Percentiles rank a stretch among this genome's conserved stretches.
Conservation (phyloP, 352 stramenopile species). For the Phytophthora multivora region DNA sequence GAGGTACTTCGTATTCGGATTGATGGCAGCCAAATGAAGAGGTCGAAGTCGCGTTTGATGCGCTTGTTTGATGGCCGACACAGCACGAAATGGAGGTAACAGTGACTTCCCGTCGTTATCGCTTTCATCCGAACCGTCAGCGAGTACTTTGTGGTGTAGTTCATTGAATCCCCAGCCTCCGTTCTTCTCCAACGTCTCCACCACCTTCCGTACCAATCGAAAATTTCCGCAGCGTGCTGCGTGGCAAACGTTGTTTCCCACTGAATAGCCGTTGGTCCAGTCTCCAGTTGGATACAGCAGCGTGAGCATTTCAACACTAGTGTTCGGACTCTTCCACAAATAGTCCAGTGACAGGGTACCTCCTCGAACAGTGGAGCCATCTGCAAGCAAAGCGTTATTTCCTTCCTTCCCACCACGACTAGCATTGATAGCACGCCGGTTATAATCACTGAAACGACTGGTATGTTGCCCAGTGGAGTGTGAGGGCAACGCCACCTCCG, state of each 20-base stretch:
- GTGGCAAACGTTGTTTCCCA: constrained; percentile 40
- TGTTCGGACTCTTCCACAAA: constrained; percentile 48
- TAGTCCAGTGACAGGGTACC: constrained; percentile 20
- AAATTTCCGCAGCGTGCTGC: constrained; percentile 51
- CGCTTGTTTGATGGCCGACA: constrained; percentile 76
- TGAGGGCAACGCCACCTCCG: constrained; percentile 62
- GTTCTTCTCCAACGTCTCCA: constrained; percentile 55
- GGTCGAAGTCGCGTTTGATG: constrained; percentile 64
- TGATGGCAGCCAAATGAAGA: constrained; percentile 76
- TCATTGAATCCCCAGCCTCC: constrained; percentile 51
- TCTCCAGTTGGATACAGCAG: constrained; percentile 68
- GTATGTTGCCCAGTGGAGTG: constrained; percentile 81
- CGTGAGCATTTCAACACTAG: constrained; percentile 69
- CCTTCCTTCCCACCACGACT: constrained; percentile 81
- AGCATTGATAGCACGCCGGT: constrained; percentile 79
- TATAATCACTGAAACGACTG: constrained; percentile 82
- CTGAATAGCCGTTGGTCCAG: constrained; percentile 43
- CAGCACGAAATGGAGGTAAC: constrained; percentile 55
- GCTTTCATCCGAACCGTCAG: background rate
- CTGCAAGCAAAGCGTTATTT: constrained; percentile 72
- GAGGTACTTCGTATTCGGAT: constrained; percentile 73
- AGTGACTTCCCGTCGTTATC: constrained; percentile 13
- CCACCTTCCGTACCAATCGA: constrained; percentile 47
- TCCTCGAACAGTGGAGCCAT: constrained; percentile 23
- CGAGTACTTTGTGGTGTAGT: constrained; percentile 24